Conservation (phyloP, 2,329 filamentous ascomycete genomes). For the Aspergillus calidoustus region DNA sequence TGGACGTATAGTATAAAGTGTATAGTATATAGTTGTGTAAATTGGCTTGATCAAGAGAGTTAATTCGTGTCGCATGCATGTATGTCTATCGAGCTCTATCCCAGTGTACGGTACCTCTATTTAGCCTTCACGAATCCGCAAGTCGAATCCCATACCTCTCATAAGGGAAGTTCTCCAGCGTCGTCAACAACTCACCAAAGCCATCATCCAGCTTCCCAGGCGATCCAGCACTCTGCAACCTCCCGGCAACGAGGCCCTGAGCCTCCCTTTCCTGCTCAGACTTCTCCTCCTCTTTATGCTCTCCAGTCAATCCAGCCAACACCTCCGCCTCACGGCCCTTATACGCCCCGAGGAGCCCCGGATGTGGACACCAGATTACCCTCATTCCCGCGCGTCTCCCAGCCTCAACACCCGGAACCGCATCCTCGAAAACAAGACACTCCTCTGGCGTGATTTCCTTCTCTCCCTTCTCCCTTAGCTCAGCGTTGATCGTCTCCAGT, state of each 20-base stretch:
- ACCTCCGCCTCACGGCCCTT: constrained; percentile 77
- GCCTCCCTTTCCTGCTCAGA: constrained; percentile 43
- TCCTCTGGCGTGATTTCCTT: constrained; percentile 75
- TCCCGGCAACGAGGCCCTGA: constrained; percentile 41
- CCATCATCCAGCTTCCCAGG: constrained; percentile 65
- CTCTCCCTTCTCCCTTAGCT: constrained; percentile 61
- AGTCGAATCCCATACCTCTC: constrained; percentile 60
- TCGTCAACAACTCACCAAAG: constrained; percentile 58
- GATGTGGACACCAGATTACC: constrained; percentile 89
- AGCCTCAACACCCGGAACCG: constrained; percentile 88
- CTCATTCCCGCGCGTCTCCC: constrained; percentile 92
- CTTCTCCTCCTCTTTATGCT: constrained; percentile 63
- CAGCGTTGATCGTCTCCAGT: constrained; percentile 79
- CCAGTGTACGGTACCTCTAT: neutral
- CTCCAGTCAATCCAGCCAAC: constrained; percentile 78
- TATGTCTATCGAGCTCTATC: neutral
- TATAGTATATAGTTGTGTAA: neutral
- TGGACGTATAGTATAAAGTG: neutral
- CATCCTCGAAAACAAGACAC: constrained; percentile 96
- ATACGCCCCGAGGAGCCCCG: constrained; percentile 75
- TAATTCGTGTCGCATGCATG: neutral
- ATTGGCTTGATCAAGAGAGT: neutral
- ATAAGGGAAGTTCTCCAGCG: constrained; percentile 65
- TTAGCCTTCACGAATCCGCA: constrained; percentile 14
- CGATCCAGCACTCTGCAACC: constrained; percentile 49